phyloP scores from a whole-genome alignment of 208 protist species.

The Wallacemonas sp. region DNA sequence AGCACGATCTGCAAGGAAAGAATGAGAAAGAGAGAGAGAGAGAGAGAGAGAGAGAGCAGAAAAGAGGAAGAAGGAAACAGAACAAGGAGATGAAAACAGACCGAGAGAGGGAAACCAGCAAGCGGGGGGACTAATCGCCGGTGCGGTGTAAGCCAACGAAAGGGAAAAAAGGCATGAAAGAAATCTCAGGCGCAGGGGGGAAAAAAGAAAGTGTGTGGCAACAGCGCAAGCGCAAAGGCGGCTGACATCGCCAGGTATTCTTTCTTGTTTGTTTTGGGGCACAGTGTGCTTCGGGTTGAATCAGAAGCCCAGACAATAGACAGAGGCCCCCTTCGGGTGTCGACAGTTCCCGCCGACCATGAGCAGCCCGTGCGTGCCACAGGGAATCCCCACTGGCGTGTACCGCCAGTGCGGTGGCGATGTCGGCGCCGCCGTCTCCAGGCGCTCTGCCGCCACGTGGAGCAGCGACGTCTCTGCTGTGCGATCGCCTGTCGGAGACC shows the following conservation, averaged over 20 bases:
- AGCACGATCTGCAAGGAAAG: not conserved
- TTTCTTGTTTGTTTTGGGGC: too few relatives aligned
- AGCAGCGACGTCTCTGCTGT: not conserved
- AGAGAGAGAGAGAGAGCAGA: not conserved
- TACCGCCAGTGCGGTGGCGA: constrained; percentile 68
- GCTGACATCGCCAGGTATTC: too few relatives aligned
- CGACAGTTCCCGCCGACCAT: constrained; percentile 71
- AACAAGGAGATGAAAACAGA: constrained; percentile 4
- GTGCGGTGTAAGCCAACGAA: too few relatives aligned
- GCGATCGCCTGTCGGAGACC: not conserved
- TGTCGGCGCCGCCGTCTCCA: constrained; percentile 15
- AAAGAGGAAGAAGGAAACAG: constrained; percentile 9
- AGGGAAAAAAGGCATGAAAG: too few relatives aligned
- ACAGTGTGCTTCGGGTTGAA: too few relatives aligned
- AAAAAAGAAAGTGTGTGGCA: too few relatives aligned
- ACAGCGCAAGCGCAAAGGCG: too few relatives aligned
- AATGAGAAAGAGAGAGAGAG: not conserved
- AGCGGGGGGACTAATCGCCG: too few relatives aligned
- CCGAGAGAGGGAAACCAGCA: constrained; percentile 15
- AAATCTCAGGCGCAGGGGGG: too few relatives aligned
- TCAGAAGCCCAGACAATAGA: constrained; percentile 26
- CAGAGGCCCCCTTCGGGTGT: constrained; percentile 49
- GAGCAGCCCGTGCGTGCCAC: constrained; percentile 38
- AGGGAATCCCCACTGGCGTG: constrained; percentile 43
- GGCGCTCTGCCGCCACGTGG: constrained; percentile 2